A percentile compares a stretch with the other conserved stretches of the same genome.
phyloP scores from a whole-genome alignment of 164 flowering plant genomes.

The Magnolia changhungtana region DNA sequence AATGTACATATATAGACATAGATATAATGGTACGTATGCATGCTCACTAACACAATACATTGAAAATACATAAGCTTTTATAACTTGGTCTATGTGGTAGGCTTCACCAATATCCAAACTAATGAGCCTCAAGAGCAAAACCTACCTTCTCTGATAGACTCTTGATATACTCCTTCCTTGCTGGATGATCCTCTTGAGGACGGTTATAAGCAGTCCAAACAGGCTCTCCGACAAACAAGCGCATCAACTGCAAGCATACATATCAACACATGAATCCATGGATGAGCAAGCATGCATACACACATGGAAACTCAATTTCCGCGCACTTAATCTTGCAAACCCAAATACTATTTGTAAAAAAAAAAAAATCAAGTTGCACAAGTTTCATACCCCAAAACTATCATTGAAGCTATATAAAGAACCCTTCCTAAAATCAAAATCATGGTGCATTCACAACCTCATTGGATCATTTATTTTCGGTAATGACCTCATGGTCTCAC shows the following conservation, averaged over 20 bases:
- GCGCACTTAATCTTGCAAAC: background rate
- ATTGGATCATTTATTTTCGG: too few species aligned
- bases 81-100: too few species aligned
- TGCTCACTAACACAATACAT: too few species aligned
- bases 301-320: too few species aligned
- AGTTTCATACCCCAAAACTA: background rate
- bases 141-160: conserved; percentile 30
- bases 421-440: too few species aligned
- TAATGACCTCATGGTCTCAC: too few species aligned
- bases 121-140: conserved; percentile 53
- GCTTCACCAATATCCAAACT: conserved; percentile 3
- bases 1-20: too few species aligned
- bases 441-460: too few species aligned
- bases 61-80: too few species aligned
- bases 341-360: background rate
- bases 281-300: background rate
- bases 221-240: conserved; percentile 89
- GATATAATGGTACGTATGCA: too few species aligned
- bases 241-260: conserved; percentile 60
- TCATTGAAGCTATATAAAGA: background rate
- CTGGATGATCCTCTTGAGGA: conserved; percentile 88
- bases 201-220: conserved; percentile 83
- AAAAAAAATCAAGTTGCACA: background rate
- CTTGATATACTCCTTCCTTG: conserved; percentile 60
- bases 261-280: background rate